Conservation (phyloP, 495 filamentous ascomycete genomes). For the Tuber melanosporum region DNA sequence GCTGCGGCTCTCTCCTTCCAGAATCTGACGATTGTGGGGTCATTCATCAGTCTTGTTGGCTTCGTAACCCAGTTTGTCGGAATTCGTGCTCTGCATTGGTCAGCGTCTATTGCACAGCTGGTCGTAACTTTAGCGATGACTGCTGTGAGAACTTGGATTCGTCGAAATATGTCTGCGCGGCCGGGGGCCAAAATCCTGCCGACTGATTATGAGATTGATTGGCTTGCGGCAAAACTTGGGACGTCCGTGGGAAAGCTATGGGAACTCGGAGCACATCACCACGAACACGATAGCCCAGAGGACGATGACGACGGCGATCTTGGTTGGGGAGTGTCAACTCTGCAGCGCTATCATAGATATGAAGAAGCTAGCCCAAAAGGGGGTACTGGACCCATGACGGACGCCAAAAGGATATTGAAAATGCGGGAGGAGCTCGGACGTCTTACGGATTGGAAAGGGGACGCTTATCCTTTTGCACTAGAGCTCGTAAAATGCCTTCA, state of each 20-base stretch:
- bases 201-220: conserved; percentile 47
- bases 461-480: not conserved
- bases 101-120: conserved; percentile 48
- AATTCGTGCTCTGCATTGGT: conserved; percentile 49
- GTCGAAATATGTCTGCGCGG: conserved; percentile 45
- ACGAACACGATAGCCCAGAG: not conserved
- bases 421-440: not conserved
- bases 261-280: not conserved
- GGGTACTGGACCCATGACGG: not conserved
- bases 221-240: conserved; percentile 41
- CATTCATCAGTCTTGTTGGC: conserved; percentile 44
- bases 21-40: conserved; percentile 28
- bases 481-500: not conserved
- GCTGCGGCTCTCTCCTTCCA: not conserved
- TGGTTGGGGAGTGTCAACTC: not conserved
- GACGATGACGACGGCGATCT: not conserved
- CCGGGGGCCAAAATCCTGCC: conserved; percentile 42
- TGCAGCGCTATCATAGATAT: not conserved
- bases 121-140: conserved; percentile 49
- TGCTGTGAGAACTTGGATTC: conserved; percentile 46
- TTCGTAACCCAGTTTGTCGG: conserved; percentile 52
- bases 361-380: not conserved
- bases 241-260: not conserved
- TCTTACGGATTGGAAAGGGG: not conserved
- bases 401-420: not conserved